Percentiles rank a stretch among this genome's conserved stretches.
Conservation (phyloP, 2,329 filamentous ascomycete genomes). For the Cytospora chrysosperma region DNA sequence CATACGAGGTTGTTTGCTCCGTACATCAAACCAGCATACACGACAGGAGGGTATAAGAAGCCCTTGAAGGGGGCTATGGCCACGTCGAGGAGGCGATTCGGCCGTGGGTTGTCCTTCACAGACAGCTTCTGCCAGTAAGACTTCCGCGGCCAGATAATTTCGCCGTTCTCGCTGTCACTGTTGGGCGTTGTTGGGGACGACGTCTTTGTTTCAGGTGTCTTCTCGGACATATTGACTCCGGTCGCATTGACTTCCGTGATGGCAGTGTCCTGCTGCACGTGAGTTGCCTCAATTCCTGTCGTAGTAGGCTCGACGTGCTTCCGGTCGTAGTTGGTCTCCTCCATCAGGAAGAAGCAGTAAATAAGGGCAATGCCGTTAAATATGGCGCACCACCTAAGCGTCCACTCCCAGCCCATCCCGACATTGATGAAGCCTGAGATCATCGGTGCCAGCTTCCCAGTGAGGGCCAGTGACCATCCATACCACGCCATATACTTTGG, state of each 20-base stretch:
- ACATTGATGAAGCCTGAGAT: conserved; percentile 36
- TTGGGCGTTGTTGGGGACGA: neutral
- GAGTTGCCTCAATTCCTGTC: neutral
- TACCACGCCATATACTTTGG: conserved; percentile 31
- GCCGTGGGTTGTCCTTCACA: conserved; percentile 36
- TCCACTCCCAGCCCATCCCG: conserved; percentile 34
- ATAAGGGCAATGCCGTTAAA: conserved; percentile 32
- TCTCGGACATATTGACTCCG: neutral
- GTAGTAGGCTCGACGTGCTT: neutral
- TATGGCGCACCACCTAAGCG: conserved; percentile 33
- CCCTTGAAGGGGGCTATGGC: conserved; percentile 34
- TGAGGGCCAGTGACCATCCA: conserved; percentile 30
- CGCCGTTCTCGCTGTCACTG: conserved; percentile 8
- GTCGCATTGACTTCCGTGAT: neutral
- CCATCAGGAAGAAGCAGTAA: conserved; percentile 50
- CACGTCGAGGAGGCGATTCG: conserved; percentile 39
- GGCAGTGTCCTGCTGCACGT: neutral
- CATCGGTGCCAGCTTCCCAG: conserved; percentile 34
- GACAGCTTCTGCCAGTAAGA: conserved; percentile 38
- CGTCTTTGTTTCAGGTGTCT: neutral
- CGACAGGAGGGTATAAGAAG: conserved; percentile 32
- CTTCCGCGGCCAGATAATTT: conserved; percentile 34
- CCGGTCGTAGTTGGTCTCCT: conserved; percentile 51
- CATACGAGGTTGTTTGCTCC: conserved; percentile 36
- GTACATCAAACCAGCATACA: conserved; percentile 36